Conservation (phyloP, 2,329 filamentous ascomycete species). For the Cladosporium sp. region DNA sequence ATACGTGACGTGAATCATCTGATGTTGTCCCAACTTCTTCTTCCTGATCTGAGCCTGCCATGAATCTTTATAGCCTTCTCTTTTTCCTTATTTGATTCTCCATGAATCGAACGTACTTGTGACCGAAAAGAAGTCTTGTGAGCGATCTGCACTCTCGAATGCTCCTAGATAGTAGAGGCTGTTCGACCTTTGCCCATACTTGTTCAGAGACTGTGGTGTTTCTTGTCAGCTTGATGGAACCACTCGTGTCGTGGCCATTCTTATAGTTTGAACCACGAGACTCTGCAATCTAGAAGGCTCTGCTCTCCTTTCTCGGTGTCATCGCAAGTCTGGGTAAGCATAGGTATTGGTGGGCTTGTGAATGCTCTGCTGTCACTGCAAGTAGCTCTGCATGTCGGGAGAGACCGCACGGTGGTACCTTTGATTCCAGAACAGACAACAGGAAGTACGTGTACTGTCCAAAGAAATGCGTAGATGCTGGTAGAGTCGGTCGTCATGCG, state of each 20-base stretch:
- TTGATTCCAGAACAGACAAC: not conserved
- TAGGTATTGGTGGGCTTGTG: not conserved
- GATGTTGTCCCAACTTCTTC: not conserved
- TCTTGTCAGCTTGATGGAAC: not conserved
- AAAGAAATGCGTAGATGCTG: not conserved
- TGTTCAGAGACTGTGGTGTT: not conserved
- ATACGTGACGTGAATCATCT: not conserved
- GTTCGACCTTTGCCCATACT: no score
- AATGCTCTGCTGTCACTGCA: not conserved
- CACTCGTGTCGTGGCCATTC: not conserved
- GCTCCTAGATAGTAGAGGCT: not conserved
- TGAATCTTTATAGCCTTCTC: not conserved
- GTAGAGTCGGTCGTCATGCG: not conserved
- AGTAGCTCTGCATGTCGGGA: not conserved
- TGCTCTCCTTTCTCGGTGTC: not conserved
- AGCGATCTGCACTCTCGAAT: not conserved
- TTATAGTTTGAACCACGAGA: not conserved
- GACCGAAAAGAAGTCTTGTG: not conserved
- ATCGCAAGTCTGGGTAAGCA: not conserved
- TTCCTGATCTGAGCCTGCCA: not conserved
- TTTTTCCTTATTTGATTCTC: not conserved
- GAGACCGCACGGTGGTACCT: not conserved
- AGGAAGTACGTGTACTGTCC: not conserved
- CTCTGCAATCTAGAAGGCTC: not conserved
- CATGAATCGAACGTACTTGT: not conserved